Evolutionary conservation across 176 grass and related monocot genomes (phyloP).

Genomic region (Rhynchospora tenuis): DNA sequence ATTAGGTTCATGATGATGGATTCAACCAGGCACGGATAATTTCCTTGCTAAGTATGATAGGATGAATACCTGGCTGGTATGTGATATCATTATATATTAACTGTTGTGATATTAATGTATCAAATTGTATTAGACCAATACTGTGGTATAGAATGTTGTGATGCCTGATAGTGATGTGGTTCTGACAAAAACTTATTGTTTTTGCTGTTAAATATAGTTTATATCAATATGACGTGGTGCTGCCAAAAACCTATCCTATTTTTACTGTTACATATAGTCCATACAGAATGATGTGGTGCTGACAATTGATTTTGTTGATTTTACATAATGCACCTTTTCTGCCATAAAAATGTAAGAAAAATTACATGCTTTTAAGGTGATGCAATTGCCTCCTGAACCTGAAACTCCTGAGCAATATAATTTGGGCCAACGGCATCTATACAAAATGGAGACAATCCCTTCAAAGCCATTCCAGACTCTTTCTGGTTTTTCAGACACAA

Average conservation of each 20-base stretch:
- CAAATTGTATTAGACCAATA: not conserved
- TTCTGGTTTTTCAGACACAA: not conserved
- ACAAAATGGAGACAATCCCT: not conserved
- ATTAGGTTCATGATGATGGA: not conserved
- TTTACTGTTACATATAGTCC: not conserved
- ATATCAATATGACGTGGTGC: not conserved
- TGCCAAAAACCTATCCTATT: not conserved
- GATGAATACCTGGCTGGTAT: not conserved
- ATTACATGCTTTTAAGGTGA: constrained; percentile 12
- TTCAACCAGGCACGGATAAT: not conserved
- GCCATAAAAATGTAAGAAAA: not conserved
- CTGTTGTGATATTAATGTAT: not conserved
- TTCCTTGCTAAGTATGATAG: not conserved
- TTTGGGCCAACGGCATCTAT: not conserved
- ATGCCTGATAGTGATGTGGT: not conserved
- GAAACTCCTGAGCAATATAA: not conserved
- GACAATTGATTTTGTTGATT: not conserved
- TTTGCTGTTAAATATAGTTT: not conserved
- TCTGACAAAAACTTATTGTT: not conserved
- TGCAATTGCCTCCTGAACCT: not conserved
- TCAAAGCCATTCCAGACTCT: not conserved
- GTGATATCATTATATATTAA: not conserved
- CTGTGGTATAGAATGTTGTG: not conserved
- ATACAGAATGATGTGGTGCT: not conserved
- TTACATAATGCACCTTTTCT: not conserved